Evolutionary conservation across 768 basidiomycete genomes (phyloP), one percentile per base, ranked within the genome.

Genomic region (Lentinula boryana): DNA sequence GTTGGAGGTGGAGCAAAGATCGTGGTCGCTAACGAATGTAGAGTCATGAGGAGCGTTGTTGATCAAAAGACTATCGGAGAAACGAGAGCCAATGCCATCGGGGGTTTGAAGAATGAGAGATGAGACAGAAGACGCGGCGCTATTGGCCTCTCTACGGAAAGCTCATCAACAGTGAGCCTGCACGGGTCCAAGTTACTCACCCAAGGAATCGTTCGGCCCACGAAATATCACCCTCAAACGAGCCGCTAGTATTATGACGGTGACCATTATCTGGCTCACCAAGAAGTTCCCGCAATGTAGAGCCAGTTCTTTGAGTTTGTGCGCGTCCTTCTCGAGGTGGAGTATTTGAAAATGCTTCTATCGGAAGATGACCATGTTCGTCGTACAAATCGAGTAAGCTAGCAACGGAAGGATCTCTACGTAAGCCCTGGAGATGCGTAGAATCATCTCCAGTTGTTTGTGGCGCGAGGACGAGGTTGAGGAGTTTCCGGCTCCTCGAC

Each of bases 161-260:
- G 31, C 6, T 55, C 1, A 49, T 50, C 16, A 46, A 21, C 51
- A 36, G 36, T 16, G 58, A 33, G 27, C n/a, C 48, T n/a, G 27
- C 8, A 35, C 41, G 13, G 27, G 18, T 8, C 27, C 38, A 13
- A 23, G n/a, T 5, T 0, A 67, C 84, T 60, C 65, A 91, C 90
- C 79, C 81, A 57, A 91, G 75, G 70, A 83, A 86, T 46, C 82
- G 80, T 73, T 93, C 90, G 12, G 90, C 90, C 90, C 90, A 93
- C 2, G 89, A 91, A 58, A 93, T 90, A 65, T 92, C 89, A 6
- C 89, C 85, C 69, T 90, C 88, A 6, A 68, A 63, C 0, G 68
- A 72, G 63, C 76, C 77, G n/a, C 71, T 68, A 59, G 76, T 73
- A 35, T 44, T 58, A 21, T 62, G 48, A 18, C 60, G 64, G 23